Evolutionary conservation across 2,329 filamentous ascomycete species (phyloP), one percentile per base, ranked within the genome.

Genomic region (Penicillium crustosum): DNA sequence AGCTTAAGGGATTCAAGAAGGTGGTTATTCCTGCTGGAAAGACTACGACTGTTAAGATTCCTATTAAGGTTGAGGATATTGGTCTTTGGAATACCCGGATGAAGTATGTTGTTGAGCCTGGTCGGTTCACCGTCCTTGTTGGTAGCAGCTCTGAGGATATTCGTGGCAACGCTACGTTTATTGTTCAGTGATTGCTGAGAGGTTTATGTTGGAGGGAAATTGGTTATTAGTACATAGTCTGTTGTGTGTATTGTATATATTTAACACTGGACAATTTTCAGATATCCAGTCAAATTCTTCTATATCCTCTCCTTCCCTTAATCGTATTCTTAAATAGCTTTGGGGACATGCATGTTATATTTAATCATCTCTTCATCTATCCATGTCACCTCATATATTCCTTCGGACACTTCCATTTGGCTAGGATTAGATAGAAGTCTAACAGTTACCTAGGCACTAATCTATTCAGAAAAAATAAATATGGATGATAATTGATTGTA

Each of bases 31-130:
- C 80, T 53, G 82, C 86, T 2, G 86, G 86, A 0, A 78, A 84
- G 69, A 88, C 82, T 1, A 77, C 82, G 60, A 82, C 75, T 36
- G 80, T 83, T 0, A 67, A 75, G 35, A 77, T 89, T 27, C 77
- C 81, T 19, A 66, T 86, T 21, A 67, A 79, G 31, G 77, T 86
- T 4, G 65, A 70, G 21, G 77, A 83, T 48, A 71, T 84, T 61
- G 83, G 83, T 0, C 66, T 86, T 8, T 87, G 84, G 84, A 77
- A 85, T 69, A 65, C 74, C 13, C 77, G 73, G 35, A 88, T 90
- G 86, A 76, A 87, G 70, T 91, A 91, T 71, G 86, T 89, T 25
- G 88, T 91, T 38, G 89, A 91, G 79, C 83, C 83, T 3, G 89
- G 89, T 1, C 81, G 86, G 41, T 91, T 91, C 70, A 73, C 80